These are phyloP conservation scores for Coemansia sp. DNA, from an alignment of 192 early-diverging fungal genomes.

Conservation along the genomic window DNA sequence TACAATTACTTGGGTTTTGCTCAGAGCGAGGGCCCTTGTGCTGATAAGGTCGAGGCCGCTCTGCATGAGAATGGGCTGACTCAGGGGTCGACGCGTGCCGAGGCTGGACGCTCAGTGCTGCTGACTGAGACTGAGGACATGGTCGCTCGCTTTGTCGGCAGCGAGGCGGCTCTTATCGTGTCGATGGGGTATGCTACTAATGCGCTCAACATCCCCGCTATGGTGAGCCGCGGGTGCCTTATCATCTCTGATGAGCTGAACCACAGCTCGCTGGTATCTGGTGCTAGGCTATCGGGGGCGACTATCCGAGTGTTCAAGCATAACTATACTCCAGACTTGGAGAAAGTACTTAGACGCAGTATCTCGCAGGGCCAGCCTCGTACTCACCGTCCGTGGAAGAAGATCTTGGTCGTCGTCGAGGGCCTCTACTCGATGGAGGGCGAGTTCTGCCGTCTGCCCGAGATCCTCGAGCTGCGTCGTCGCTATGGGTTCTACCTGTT, in stretches of 20 bases:
- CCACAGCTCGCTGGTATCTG: slow-evolving; percentile 93
- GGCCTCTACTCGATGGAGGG: slow-evolving; percentile 99
- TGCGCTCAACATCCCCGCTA: slow-evolving; percentile 88
- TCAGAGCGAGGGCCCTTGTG: slow-evolving; percentile 89
- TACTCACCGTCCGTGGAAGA: slow-evolving; percentile 98
- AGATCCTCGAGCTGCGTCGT: slow-evolving; percentile 85
- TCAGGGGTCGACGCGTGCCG: slow-evolving; percentile 67
- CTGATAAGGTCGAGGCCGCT: slow-evolving; percentile 86
- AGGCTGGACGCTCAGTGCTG: slow-evolving; percentile 72
- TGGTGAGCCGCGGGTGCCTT: slow-evolving; percentile 83
- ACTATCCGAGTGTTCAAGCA: slow-evolving; percentile 93
- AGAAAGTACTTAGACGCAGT: slow-evolving; percentile 77
- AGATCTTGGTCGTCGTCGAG: slow-evolving; percentile 96
- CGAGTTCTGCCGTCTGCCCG: slow-evolving; percentile 84
- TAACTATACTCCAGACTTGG: slow-evolving; percentile 84
- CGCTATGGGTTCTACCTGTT: slow-evolving; percentile 97
- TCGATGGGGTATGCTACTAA: slow-evolving; percentile 99
- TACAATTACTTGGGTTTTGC: slow-evolving; percentile 99
- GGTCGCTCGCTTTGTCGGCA: slow-evolving; percentile 89
- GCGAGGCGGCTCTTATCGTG: slow-evolving; percentile 84
- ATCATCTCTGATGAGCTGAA: slow-evolving; percentile 97
- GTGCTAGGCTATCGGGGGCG: slow-evolving; percentile 90
- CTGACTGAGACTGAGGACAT: slow-evolving; percentile 81
- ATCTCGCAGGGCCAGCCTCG: slow-evolving; percentile 97
- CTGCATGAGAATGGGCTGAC: slow-evolving; percentile 76